Conservation (phyloP, 257 asterid species). For the Craterostigma plantagineum region DNA sequence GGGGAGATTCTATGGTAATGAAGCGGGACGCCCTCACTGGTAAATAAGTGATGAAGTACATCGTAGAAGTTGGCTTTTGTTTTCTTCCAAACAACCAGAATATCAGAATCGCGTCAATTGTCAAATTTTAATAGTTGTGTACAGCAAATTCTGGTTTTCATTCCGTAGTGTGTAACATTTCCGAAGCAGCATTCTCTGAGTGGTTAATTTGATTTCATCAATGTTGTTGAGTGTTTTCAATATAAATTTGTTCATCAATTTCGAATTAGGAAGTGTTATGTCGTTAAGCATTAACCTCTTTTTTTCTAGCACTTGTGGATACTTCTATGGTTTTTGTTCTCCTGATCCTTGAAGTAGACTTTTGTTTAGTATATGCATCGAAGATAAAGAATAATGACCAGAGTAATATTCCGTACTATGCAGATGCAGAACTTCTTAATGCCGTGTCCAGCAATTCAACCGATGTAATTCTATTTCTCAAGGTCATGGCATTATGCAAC, state of each 20-base stretch:
- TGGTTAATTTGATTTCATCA: neutral
- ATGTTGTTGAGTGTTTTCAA: neutral
- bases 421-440: slow-evolving; percentile 58
- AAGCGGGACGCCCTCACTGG: slow-evolving; percentile 70
- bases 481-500: slow-evolving; percentile 89
- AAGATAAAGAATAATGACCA: neutral
- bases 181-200: no score
- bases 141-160: no score
- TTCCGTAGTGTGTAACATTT: no score
- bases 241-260: neutral
- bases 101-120: neutral
- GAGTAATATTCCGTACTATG: slow-evolving; percentile 6
- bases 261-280: no score
- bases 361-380: no score
- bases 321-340: no score
- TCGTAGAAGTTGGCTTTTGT: neutral
- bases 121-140: no score
- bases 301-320: no score
- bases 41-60: slow-evolving; percentile 9
- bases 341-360: no score
- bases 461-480: slow-evolving; percentile 58
- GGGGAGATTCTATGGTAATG: slow-evolving; percentile 83
- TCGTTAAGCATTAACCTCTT: no score
- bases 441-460: slow-evolving; percentile 56
- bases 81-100: neutral